Base-by-base conservation (phyloP, 768 basidiomycete species). In the Hydnomerulius pinastri region DNA sequence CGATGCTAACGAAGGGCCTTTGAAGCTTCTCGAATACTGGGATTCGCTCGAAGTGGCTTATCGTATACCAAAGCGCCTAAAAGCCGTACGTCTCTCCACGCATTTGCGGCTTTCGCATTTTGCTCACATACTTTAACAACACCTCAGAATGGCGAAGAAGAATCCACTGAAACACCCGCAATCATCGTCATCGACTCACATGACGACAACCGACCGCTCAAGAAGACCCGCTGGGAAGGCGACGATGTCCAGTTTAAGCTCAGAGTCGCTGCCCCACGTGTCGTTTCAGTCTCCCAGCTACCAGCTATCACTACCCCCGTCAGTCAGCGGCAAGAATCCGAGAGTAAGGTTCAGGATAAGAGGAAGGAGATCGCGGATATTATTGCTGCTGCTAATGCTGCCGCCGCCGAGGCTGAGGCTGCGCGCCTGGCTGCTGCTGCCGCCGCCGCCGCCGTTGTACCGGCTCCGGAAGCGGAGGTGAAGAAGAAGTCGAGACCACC, bases 11-110 rank as follows among this genome's bases (percentile, higher is more conserved):
- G 20, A 39, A 38, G 15, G 20, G 7, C 43, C 43, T 17, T 39
- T 12, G 21, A 55, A 94, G 89, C 75, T 98, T 4, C 71, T 95
- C 7, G 81, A 81, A 11, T 79, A 87, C 49, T 99, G 96, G 96
- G 78, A 80, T 17, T 76, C 76, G 2, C 76, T 98, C 37, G 84
- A 85, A 25, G 65, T 82, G n/a, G 87, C 81, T 23, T 95, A 87
- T 66, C 83, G 92, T 59, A 96, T 97, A 80, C 90, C 92, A 13
- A 90, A 91, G 64, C 78, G 87, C 48, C 58, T 75, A 41, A 75
- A 75, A 58, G 70, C 62, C 27, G 76, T 78, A 52, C 21, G 73
- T 53, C 29, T 36, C 10, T 41, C 28, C 13, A n/a, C 29, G 6
- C 12, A 6, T 10, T 7, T 25, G 24, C 17, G 17, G 25, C 35